A percentile compares a stretch with the other conserved stretches of the same genome.
phyloP scores from a whole-genome alignment of 306 rosid genomes.

The Crotalaria pallida region DNA sequence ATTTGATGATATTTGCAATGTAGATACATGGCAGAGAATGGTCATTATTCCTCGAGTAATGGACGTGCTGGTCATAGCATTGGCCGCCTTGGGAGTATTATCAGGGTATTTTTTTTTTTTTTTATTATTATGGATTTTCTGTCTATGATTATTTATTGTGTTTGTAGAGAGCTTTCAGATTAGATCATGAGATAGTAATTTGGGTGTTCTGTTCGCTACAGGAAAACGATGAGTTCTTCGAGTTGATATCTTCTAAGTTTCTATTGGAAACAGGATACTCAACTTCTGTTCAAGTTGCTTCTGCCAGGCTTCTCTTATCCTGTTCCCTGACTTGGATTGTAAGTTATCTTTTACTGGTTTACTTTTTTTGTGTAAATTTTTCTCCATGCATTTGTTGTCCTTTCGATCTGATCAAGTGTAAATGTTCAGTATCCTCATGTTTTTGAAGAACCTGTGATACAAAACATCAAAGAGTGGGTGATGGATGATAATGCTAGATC shows the following conservation, averaged over 20 bases:
- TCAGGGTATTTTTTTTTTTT: constrained; percentile 71
- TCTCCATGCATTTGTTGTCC: background rate
- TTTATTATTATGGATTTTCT: no score
- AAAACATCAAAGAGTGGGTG: constrained; percentile 72
- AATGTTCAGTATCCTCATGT: constrained; percentile 83
- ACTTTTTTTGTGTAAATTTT: background rate
- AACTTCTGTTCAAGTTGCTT: constrained; percentile 65
- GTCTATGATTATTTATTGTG: background rate
- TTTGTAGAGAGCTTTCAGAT: background rate
- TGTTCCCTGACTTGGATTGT: constrained; percentile 88
- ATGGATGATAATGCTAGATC: constrained; percentile 55
- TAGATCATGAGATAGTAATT: background rate
- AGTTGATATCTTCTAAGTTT: constrained; percentile 79
- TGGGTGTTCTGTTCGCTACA: constrained; percentile 16
- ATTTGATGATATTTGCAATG: constrained; percentile 18
- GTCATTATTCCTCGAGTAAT: constrained; percentile 62
- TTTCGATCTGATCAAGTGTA: constrained; percentile 23
- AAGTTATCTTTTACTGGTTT: constrained; percentile 15
- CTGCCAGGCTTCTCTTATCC: constrained; percentile 66
- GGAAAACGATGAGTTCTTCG: constrained; percentile 95
- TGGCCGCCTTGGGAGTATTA: constrained; percentile 76
- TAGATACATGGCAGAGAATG: constrained; percentile 88
- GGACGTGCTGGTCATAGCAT: constrained; percentile 72
- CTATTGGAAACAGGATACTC: constrained; percentile 67
- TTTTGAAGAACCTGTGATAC: constrained; percentile 78